These are phyloP conservation scores for Yamadazyma atmosphaerica DNA, from an alignment of 1,139 yeast species.

Conservation along the genomic window DNA sequence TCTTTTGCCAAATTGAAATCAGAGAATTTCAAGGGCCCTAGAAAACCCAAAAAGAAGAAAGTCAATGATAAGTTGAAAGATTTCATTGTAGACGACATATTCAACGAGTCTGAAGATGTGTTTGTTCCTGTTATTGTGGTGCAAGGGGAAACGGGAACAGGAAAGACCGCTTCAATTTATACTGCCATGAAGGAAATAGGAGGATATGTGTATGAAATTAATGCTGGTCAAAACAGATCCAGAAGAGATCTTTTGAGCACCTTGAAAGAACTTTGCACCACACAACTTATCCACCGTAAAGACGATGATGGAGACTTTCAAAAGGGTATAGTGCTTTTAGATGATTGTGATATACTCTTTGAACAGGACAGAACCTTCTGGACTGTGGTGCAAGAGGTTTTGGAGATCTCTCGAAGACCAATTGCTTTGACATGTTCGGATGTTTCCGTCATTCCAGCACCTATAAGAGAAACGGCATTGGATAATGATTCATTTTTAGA, in stretches of 20 bases:
- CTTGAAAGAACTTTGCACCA: constrained; percentile 79
- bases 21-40: constrained; percentile 32
- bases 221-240: constrained; percentile 70
- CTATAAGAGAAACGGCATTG: constrained; percentile 46
- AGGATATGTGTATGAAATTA: constrained; percentile 82
- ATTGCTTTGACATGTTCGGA: constrained; percentile 74
- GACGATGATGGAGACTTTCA: constrained; percentile 41
- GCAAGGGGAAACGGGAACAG: constrained; percentile 72
- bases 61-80: constrained; percentile 17
- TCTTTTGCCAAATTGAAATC: constrained; percentile 46
- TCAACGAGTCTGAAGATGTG: constrained; percentile 29
- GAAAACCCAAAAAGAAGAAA: constrained; percentile 24
- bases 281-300: constrained; percentile 68
- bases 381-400: constrained; percentile 65
- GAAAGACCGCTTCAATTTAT: constrained; percentile 76
- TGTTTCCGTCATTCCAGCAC: constrained; percentile 52
- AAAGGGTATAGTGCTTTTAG: constrained; percentile 72
- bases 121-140: constrained; percentile 67
- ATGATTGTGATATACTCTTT: constrained; percentile 82
- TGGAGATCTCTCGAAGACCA: constrained; percentile 74
- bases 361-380: constrained; percentile 83
- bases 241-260: constrained; percentile 66
- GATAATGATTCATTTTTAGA: constrained; percentile 40
- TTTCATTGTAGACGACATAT: constrained; percentile 34
- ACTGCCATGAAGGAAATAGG: constrained; percentile 63